These are phyloP conservation scores for Daedaleopsis sinensis DNA, from an alignment of 768 basidiomycete genomes.

Conservation along the genomic window DNA sequence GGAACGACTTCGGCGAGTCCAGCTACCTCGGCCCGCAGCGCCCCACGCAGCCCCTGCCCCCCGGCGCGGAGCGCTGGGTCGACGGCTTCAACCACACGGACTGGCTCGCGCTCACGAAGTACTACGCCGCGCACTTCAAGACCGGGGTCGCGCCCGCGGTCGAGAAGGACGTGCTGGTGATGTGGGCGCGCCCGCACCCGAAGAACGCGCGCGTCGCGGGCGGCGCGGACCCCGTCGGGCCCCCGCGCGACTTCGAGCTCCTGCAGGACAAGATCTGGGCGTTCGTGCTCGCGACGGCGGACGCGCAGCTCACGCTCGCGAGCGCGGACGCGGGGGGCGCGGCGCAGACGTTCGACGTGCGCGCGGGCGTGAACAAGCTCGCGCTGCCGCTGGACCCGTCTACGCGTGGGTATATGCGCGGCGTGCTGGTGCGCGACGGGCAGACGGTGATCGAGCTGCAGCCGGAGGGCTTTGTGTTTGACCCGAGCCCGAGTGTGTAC, in stretches of 20 bases:
- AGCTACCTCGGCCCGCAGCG: conserved; percentile 69
- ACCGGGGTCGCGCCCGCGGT: conserved; percentile 63
- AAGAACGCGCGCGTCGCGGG: conserved; percentile 41
- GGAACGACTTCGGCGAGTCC: conserved; percentile 81
- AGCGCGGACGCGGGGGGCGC: conserved; percentile 35
- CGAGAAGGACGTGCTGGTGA: conserved; percentile 45
- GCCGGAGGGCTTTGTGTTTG: conserved; percentile 46
- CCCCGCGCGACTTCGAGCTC: conserved; percentile 54
- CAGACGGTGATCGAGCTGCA: conserved; percentile 53
- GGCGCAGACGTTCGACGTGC: conserved; percentile 43
- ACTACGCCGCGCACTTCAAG: conserved; percentile 62
- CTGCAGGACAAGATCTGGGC: conserved; percentile 66
- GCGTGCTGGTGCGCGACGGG: conserved; percentile 54
- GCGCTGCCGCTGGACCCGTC: conserved; percentile 48
- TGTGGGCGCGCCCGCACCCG: conserved; percentile 67
- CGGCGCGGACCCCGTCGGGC: conserved; percentile 44
- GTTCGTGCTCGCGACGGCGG: conserved; percentile 57
- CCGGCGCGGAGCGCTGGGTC: conserved; percentile 41
- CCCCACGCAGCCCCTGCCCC: conserved; percentile 31
- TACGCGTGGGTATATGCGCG: conserved; percentile 54
- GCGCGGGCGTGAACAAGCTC: conserved; percentile 61
- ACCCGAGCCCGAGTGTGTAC: conserved; percentile 41
- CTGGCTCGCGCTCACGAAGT: conserved; percentile 54
- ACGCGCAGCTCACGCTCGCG: conserved; percentile 56
- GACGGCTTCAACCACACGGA: conserved; percentile 41